phyloP scores from a whole-genome alignment of 208 protist genomes.

The Trypanosoma caninum region DNA sequence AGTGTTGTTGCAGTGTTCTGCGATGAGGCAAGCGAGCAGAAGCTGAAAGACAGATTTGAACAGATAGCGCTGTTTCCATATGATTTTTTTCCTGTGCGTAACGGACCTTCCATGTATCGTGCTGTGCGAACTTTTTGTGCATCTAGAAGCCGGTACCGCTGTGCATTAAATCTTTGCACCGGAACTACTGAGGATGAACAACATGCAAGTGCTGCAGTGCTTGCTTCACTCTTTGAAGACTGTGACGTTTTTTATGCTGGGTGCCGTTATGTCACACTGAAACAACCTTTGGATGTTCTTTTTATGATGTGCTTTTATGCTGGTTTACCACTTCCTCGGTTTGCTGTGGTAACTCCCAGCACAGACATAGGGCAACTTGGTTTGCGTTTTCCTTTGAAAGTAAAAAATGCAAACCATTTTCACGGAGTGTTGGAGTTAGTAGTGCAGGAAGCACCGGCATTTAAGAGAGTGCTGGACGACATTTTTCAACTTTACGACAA shows the following conservation, averaged over 20 bases:
- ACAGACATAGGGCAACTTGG: conserved; percentile 25
- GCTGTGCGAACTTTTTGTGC: conserved; percentile 30
- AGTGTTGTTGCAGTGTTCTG: conserved; percentile 33
- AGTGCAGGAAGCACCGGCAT: conserved; percentile 19
- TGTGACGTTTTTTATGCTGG: conserved; percentile 40
- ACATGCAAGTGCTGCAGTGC: conserved; percentile 31
- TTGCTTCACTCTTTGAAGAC: conserved; percentile 45
- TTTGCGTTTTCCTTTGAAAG: conserved; percentile 14
- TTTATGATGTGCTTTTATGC: conserved; percentile 83
- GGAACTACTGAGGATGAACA: conserved; percentile 27
- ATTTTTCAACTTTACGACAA: conserved; percentile 26
- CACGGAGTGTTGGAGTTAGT: conserved; percentile 13
- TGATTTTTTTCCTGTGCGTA: conserved; percentile 30
- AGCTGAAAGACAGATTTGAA: not conserved
- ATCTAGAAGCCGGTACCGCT: conserved; percentile 16
- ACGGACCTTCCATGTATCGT: conserved; percentile 31
- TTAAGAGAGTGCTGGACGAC: conserved; percentile 14
- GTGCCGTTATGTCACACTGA: conserved; percentile 43
- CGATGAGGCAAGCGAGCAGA: conserved; percentile 8
- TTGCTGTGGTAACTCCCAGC: conserved; percentile 33
- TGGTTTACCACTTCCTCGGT: conserved; percentile 51
- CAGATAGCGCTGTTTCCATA: conserved; percentile 19
- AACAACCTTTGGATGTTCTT: conserved; percentile 56
- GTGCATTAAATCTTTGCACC: conserved; percentile 51
- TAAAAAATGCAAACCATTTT: conserved; percentile 25